These are phyloP conservation scores for Microcos paniculata DNA, from an alignment of 345 rosid species.

Conservation along the genomic window DNA sequence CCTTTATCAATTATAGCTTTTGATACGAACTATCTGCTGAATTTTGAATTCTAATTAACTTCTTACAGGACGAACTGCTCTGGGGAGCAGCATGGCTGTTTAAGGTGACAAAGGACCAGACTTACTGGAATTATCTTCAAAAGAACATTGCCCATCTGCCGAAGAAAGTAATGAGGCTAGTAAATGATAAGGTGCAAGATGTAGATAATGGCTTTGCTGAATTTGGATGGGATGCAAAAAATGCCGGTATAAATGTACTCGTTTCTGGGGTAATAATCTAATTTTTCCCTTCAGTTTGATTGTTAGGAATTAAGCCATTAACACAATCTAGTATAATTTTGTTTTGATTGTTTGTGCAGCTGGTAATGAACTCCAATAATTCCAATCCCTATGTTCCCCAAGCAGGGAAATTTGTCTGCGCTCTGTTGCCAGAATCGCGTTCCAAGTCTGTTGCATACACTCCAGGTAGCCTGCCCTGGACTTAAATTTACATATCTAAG, in stretches of 20 bases:
- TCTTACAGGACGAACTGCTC: conserved; percentile 68
- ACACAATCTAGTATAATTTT: background rate
- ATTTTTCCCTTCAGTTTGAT: conserved; percentile 16
- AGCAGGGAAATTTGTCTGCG: conserved; percentile 44
- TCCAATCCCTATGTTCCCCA: conserved; percentile 18
- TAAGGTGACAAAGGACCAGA: conserved; percentile 50
- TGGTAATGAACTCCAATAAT: conserved; percentile 15
- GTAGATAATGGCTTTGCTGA: conserved; percentile 31
- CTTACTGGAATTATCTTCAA: conserved; percentile 31
- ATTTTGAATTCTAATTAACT: background rate
- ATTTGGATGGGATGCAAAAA: conserved; percentile 86
- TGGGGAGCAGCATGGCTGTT: conserved; percentile 92
- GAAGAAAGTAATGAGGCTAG: background rate
- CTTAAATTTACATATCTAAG: too few relatives aligned
- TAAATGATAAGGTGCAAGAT: conserved; percentile 6
- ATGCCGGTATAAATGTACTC: conserved; percentile 70
- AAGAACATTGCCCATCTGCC: conserved; percentile 20
- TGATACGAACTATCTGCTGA: background rate
- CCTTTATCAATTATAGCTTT: too few relatives aligned
- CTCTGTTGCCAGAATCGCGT: conserved; percentile 51
- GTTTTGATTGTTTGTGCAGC: conserved; percentile 19
- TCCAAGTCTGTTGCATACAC: conserved; percentile 35
- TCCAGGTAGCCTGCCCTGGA: conserved; percentile 28
- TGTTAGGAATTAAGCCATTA: background rate
- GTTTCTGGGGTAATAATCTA: conserved; percentile 45